A percentile compares a stretch with the other conserved stretches of the same genome.
These are phyloP conservation scores for Coemansia sp. DNA, from an alignment of 192 early-diverging fungal species.

Conservation along the genomic window DNA sequence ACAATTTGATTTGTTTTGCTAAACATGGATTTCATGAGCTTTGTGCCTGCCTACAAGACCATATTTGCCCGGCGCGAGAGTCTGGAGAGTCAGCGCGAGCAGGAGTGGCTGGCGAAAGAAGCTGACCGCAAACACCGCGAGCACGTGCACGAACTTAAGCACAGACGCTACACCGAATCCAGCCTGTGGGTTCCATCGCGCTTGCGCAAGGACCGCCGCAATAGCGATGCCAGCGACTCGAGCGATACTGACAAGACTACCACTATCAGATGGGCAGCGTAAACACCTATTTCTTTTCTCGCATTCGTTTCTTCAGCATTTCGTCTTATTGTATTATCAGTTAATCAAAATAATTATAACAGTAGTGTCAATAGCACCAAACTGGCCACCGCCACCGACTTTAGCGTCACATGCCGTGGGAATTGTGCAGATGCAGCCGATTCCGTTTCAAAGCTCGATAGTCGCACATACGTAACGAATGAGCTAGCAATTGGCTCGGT, in stretches of 20 bases:
- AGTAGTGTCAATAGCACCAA: constrained; percentile 9
- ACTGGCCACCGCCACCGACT: constrained; percentile 6
- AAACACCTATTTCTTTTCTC: neutral
- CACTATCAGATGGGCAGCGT: constrained; percentile 14
- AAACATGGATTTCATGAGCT: constrained; percentile 13
- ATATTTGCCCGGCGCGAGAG: constrained; percentile 4
- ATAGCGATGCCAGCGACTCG: neutral
- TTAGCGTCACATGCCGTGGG: constrained; percentile 5
- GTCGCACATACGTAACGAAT: constrained; percentile 31
- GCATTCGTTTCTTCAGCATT: neutral
- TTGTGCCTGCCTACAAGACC: constrained; percentile 13
- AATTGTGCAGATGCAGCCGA: neutral
- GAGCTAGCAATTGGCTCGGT: constrained; percentile 17
- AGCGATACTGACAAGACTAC: constrained; percentile 7
- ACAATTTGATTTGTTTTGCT: neutral
- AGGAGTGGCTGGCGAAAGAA: constrained; percentile 5
- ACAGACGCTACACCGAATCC: constrained; percentile 4
- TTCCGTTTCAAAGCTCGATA: constrained; percentile 11
- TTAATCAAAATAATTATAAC: constrained; percentile 1
- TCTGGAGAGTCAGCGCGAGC: constrained; percentile 4
- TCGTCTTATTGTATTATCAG: neutral
- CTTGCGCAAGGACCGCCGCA: constrained; percentile 1
- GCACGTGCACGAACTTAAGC: constrained; percentile 6
- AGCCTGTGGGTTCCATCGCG: constrained; percentile 16
- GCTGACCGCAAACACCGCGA: constrained; percentile 20